A percentile compares a stretch with the other conserved stretches of the same genome.
phyloP scores from a whole-genome alignment of 306 rosid genomes.

The Neltuma alba region DNA sequence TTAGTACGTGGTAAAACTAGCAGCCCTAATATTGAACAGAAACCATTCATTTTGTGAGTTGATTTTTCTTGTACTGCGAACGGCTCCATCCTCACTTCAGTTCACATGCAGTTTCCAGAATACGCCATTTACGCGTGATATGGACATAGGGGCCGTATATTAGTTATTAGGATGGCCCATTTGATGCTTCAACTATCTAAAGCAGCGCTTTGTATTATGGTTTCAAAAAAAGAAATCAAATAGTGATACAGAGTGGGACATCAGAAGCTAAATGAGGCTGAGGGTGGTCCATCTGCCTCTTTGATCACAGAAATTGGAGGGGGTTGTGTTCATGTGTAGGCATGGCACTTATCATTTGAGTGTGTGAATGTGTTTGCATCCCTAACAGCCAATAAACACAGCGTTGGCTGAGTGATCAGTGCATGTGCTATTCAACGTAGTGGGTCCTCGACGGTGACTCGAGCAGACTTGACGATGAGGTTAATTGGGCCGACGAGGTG shows the following conservation, averaged over 20 bases:
- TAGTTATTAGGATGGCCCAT: conserved; percentile 2
- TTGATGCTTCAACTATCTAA: not conserved
- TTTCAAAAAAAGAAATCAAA: no score
- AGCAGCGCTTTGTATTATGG: not conserved
- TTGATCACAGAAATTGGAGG: not conserved
- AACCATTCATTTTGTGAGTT: not conserved
- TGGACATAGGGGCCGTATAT: not conserved
- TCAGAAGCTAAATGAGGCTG: conserved; percentile 8
- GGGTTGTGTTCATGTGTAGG: not conserved
- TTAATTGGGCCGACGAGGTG: not conserved
- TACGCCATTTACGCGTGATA: conserved; percentile 32
- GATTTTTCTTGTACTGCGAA: not conserved
- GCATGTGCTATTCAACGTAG: not conserved
- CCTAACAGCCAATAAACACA: not conserved
- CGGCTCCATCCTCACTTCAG: not conserved
- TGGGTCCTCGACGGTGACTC: not conserved
- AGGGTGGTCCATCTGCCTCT: conserved; percentile 32
- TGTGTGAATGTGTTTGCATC: not conserved
- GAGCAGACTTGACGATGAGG: not conserved
- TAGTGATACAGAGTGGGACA: not conserved
- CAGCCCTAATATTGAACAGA: no score
- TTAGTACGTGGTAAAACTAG: no score
- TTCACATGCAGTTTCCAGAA: conserved; percentile 29
- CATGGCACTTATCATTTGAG: not conserved
- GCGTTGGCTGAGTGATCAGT: not conserved